Base-by-base conservation (phyloP, 257 asterid species). In the Capsicum pubescens region DNA sequence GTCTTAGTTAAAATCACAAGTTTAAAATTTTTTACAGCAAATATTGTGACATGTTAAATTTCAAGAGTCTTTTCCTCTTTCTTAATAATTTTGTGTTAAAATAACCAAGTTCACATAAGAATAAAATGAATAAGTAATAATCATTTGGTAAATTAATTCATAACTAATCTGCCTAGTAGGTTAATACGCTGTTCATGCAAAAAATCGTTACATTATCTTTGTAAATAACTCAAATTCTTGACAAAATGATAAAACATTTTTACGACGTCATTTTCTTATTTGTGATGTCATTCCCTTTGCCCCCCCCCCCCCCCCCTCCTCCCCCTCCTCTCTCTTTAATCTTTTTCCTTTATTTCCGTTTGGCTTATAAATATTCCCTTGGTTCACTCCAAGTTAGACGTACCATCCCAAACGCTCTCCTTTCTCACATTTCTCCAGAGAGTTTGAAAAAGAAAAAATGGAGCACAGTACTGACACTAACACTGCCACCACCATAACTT, bases 351-450 rank as follows among this genome's bases (percentile, higher is more conserved):
- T 74, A 3, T 56, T 60, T 32, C 3, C 46, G 17, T 14, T 14
- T 26, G 66, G n/a, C 86, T 83, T 86, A 86, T 86, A 83, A 78
- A 83, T 86, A 83, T 21, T 16, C 13, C 16, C 82, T 57, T 44
- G 42, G 55, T 46, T 9, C 39, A 54, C 82, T 70, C 54, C 85
- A n/a, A 36, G 42, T 61, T 26, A 50, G 3, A 39, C 77, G 0
- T 39, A 59, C 11, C 56, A 77, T 36, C 42, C 63, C 19, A 13
- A 9, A 9, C 35, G 58, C 42, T 26, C 14, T 76, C 39, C 46
- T 35, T 14, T 7, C 11, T n/a, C 80, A 74, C 42, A 50, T 21
- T 70, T 42, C 36, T 17, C 36, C 17, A 71, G 44, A 68, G 48
- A 68, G 8, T 68, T 3, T 39, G 3, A 39, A 39, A 39, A 15